A percentile compares a stretch with the other conserved stretches of the same genome.
These are phyloP conservation scores for Lachnellula arida DNA, from an alignment of 2,329 filamentous ascomycete genomes.

Conservation along the genomic window DNA sequence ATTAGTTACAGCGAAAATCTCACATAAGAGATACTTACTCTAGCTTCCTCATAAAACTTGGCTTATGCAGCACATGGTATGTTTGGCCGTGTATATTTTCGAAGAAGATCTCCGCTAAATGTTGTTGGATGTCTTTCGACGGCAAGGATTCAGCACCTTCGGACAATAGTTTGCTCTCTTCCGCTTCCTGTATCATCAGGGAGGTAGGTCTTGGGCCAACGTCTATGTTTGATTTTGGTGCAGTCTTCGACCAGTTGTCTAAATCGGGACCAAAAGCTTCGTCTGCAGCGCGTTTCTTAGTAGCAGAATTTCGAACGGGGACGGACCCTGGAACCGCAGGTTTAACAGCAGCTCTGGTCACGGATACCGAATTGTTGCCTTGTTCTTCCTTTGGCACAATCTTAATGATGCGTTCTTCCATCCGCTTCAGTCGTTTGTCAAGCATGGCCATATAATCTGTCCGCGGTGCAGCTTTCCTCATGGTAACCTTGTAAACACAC, in stretches of 20 bases:
- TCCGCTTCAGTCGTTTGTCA: constrained; percentile 89
- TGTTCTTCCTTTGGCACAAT: constrained; percentile 84
- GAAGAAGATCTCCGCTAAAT: constrained; percentile 91
- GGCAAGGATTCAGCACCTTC: constrained; percentile 83
- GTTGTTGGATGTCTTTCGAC: constrained; percentile 82
- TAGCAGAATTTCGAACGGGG: constrained; percentile 46
- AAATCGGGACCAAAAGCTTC: constrained; percentile 82
- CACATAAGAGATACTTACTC: constrained; percentile 44
- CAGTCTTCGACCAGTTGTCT: constrained; percentile 70
- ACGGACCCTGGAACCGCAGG: constrained; percentile 61
- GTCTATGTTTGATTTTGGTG: constrained; percentile 45
- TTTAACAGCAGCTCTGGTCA: constrained; percentile 79
- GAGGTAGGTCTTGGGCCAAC: constrained; percentile 47
- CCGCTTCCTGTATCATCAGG: constrained; percentile 56
- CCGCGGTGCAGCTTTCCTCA: constrained; percentile 85
- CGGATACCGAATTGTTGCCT: constrained; percentile 55
- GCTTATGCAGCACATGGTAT: constrained; percentile 92
- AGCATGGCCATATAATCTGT: constrained; percentile 99
- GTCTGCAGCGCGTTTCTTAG: constrained; percentile 77
- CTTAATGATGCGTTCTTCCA: constrained; percentile 98
- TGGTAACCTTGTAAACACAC: constrained; percentile 96
- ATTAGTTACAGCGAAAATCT: constrained; percentile 2
- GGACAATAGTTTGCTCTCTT: constrained; percentile 71
- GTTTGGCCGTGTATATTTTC: constrained; percentile 94
- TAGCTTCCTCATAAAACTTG: constrained; percentile 89